Conservation (phyloP, 768 basidiomycete genomes). For the Tricholoma matsutake region DNA sequence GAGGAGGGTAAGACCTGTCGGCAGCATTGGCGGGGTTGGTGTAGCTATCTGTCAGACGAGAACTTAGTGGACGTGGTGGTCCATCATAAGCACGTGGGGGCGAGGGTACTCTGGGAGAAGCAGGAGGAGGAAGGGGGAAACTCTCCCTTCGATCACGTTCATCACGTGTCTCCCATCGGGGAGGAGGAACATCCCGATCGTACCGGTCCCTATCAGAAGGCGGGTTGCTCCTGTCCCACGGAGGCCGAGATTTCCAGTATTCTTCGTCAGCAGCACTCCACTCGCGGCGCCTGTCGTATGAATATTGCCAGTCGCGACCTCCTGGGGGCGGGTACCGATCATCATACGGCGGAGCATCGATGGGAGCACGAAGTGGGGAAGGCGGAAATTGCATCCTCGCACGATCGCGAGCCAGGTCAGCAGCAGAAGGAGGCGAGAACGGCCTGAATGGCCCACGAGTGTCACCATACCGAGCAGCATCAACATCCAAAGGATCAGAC, state of each 20-base stretch:
- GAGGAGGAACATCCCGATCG: conserved; percentile 31
- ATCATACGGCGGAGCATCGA: conserved; percentile 27
- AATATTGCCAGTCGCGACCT: conserved; percentile 29
- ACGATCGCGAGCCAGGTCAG: conserved; percentile 31
- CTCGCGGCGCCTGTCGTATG: conserved; percentile 26
- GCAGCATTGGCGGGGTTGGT: neutral
- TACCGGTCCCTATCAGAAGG: conserved; percentile 35
- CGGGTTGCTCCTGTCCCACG: conserved; percentile 32
- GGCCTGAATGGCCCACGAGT: conserved; percentile 25
- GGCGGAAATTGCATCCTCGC: conserved; percentile 28
- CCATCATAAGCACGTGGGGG: conserved; percentile 16
- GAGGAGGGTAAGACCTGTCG: conserved; percentile 16
- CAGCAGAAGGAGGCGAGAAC: conserved; percentile 31
- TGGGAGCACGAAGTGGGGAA: conserved; percentile 24
- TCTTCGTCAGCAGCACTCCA: conserved; percentile 37
- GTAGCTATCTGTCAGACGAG: conserved; percentile 19
- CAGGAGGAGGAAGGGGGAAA: conserved; percentile 14
- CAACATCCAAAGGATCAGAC: conserved; percentile 32
- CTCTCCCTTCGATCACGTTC: conserved; percentile 35
- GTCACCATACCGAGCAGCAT: conserved; percentile 33
- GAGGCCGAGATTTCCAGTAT: conserved; percentile 32
- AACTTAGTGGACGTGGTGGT: conserved; percentile 12
- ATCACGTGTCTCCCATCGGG: conserved; percentile 40
- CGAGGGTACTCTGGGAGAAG: conserved; percentile 16
- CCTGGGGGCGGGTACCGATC: conserved; percentile 26